phyloP scores from a whole-genome alignment of 2,329 filamentous ascomycete species.

The Diaporthe vexans region DNA sequence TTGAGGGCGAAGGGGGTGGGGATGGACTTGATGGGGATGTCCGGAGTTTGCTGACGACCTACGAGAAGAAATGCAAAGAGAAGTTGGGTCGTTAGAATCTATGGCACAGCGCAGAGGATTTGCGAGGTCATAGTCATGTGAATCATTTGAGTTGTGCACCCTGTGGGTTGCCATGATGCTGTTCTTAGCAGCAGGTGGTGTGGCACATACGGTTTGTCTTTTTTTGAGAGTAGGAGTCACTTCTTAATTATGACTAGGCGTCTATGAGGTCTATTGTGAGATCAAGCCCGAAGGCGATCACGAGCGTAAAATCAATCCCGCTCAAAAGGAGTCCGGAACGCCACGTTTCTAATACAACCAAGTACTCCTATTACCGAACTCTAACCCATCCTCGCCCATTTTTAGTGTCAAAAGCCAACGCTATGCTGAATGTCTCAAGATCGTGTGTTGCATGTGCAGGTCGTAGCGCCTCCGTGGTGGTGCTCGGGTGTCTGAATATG shows the following conservation, averaged over 20 bases:
- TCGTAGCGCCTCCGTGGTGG: slow-evolving; percentile 30
- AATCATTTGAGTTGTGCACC: background rate
- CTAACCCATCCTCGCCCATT: slow-evolving; percentile 28
- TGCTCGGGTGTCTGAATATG: slow-evolving; percentile 1
- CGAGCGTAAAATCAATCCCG: slow-evolving; percentile 26
- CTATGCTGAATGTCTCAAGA: slow-evolving; percentile 39
- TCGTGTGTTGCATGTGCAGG: slow-evolving; percentile 37
- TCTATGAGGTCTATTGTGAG: slow-evolving; percentile 39
- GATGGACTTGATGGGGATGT: slow-evolving; percentile 60
- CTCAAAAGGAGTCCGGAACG: slow-evolving; percentile 30
- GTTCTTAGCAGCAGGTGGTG: no score
- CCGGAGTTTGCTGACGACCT: slow-evolving; percentile 55
- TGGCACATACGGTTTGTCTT: no score
- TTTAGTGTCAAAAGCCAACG: slow-evolving; percentile 36
- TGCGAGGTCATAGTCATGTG: background rate
- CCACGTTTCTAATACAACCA: slow-evolving; percentile 27
- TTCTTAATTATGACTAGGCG: slow-evolving; percentile 18
- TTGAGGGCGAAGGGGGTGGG: slow-evolving; percentile 49
- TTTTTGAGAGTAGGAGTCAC: slow-evolving; percentile 11
- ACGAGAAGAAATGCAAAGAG: slow-evolving; percentile 57
- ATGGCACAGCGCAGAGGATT: background rate
- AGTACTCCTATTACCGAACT: slow-evolving; percentile 18
- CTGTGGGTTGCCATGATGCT: background rate
- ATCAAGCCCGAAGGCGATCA: slow-evolving; percentile 37
- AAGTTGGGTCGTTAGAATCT: slow-evolving; percentile 43